Base-by-base conservation (phyloP, 1,139 yeast genomes). In the Suhomyces atakaporum region DNA sequence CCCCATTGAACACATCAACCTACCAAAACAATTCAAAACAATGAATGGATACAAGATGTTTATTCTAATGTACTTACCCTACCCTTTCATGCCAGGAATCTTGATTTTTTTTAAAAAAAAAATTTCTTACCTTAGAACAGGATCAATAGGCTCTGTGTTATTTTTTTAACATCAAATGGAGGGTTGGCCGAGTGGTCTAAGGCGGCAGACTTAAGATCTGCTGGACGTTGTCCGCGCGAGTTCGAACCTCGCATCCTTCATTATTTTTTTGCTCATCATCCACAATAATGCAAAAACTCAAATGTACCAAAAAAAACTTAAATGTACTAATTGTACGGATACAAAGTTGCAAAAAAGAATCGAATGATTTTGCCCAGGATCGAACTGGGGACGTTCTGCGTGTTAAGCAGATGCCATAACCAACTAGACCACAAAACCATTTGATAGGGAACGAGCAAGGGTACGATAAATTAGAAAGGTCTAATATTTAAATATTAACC, bases 351-450 rank as follows among this genome's bases (percentile, higher is more conserved):
- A 7, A 7, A 12, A 12, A 25, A 10, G 48, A 54, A 55, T 54
- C 42, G 43, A 58, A 55, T 87, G 96, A 85, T 84, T 84, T 78
- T 84, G 88, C 95, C 95, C 96, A 86, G 96, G 96, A 84, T 87
- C 95, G 96, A 88, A 87, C 96, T 86, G 96, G 95, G 96, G 96
- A 88, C 96, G 89, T 86, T 84, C 90, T 84, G 95, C 95, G 95
- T 86, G 95, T 86, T 86, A 86, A 84, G 95, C 95, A 86, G 89
- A 83, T 84, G 95, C 94, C 95, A 86, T 86, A 77, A 86, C 95
- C 95, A 69, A 85, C 95, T 86, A 86, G 95, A 86, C 95, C 95
- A 86, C 87, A 62, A 53, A 64, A 65, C 71, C 71, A 40, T 44
- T 48, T 49, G 6, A 3, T 20, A 18, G 12, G 9, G n/a, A n/a